phyloP scores from a whole-genome alignment of 2,329 filamentous ascomycete genomes.

The Sporothrix euskadiensis region DNA sequence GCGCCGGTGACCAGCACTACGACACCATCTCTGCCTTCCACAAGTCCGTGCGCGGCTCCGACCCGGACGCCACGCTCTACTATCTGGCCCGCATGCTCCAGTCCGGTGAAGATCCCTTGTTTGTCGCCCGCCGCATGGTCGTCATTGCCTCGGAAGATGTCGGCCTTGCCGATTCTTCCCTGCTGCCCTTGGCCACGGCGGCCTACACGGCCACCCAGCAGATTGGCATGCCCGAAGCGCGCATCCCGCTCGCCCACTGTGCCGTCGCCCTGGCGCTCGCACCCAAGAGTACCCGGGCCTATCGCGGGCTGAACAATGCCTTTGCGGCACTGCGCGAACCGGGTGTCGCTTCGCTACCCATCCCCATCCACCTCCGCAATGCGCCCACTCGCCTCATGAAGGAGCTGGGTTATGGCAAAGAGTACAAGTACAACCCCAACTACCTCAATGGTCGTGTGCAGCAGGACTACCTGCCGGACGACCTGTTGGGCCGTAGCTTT shows the following conservation, averaged over 20 bases:
- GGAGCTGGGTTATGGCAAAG: slow-evolving; percentile 83
- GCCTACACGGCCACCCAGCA: slow-evolving; percentile 87
- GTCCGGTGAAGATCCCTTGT: slow-evolving; percentile 89
- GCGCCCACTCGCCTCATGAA: slow-evolving; percentile 92
- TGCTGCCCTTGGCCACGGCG: slow-evolving; percentile 81
- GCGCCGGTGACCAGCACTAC: slow-evolving; percentile 94
- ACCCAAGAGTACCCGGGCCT: slow-evolving; percentile 83
- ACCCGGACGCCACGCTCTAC: slow-evolving; percentile 86
- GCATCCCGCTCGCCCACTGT: slow-evolving; percentile 87
- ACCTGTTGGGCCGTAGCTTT: slow-evolving; percentile 69
- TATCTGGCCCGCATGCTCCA: slow-evolving; percentile 96
- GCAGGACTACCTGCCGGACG: slow-evolving; percentile 88
- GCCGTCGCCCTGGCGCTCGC: slow-evolving; percentile 77
- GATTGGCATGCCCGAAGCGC: slow-evolving; percentile 91
- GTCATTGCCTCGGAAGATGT: slow-evolving; percentile 95
- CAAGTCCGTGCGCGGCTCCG: slow-evolving; percentile 86
- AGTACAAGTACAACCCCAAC: slow-evolving; percentile 97
- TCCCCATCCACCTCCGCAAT: slow-evolving; percentile 86
- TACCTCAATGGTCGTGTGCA: slow-evolving; percentile 77
- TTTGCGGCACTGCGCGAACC: slow-evolving; percentile 78
- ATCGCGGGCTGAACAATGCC: slow-evolving; percentile 78
- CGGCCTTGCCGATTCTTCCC: slow-evolving; percentile 80
- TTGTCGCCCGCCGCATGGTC: slow-evolving; percentile 87
- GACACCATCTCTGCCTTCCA: slow-evolving; percentile 97
- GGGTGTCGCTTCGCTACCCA: slow-evolving; percentile 75